Conservation (phyloP, 2,329 filamentous ascomycete genomes). For the Alternaria dauci region DNA sequence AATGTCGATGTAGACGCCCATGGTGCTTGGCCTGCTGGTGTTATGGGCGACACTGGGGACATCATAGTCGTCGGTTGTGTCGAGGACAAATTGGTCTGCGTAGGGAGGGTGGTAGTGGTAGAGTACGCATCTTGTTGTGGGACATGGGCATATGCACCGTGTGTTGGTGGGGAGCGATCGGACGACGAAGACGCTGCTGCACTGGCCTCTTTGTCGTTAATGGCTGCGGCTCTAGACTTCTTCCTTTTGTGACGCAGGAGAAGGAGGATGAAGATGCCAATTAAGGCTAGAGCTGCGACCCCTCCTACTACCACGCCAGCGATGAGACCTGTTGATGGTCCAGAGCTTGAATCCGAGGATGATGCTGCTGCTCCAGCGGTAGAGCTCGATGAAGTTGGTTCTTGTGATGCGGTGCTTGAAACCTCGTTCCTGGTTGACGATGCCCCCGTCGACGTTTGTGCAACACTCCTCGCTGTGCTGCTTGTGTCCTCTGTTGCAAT, state of each 20-base stretch:
- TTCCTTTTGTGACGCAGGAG: constrained; percentile 17
- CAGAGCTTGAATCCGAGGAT: constrained; percentile 4
- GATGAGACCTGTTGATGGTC: constrained; percentile 17
- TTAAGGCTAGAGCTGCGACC: constrained; percentile 17
- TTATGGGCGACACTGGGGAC: constrained; percentile 7
- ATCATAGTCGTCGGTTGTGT: not conserved
- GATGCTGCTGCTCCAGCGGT: constrained; percentile 1
- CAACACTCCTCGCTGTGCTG: constrained; percentile 1
- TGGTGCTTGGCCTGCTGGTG: not conserved
- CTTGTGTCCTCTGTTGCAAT: not conserved
- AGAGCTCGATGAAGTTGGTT: not conserved
- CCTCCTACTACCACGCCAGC: constrained; percentile 21
- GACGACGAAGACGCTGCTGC: not conserved
- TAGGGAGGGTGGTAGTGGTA: not conserved
- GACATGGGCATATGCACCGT: not conserved
- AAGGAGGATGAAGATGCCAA: constrained; percentile 23
- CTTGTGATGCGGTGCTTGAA: not conserved
- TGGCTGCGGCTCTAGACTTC: not conserved
- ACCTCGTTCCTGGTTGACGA: constrained; percentile 1
- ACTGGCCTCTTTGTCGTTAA: constrained; percentile 8
- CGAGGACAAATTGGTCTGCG: not conserved
- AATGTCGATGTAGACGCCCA: constrained; percentile 5
- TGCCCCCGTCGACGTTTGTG: not conserved
- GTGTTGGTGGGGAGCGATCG: not conserved
- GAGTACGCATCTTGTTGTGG: not conserved